Percentiles rank a stretch among this genome's conserved stretches.
phyloP scores from a whole-genome alignment of 495 filamentous ascomycete species.

The Xylaria palmicola region DNA sequence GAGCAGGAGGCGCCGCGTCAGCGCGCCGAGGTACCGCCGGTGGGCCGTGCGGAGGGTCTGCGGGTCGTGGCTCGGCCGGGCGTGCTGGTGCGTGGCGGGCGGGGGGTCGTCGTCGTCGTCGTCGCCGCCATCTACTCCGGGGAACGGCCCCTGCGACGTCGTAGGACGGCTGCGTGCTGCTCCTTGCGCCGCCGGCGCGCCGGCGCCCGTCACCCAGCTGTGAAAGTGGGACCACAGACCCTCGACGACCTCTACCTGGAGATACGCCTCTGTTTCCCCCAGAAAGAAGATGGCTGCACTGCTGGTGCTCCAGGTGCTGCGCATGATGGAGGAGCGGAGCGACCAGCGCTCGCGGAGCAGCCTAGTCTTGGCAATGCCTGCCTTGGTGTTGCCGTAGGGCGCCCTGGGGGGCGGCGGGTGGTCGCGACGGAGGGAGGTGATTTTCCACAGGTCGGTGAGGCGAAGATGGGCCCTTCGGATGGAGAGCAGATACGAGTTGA shows the following conservation, averaged over 20 bases:
- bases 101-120: background rate
- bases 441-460: slow-evolving; percentile 81
- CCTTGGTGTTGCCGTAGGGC: slow-evolving; percentile 57
- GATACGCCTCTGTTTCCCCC: slow-evolving; percentile 77
- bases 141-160: slow-evolving; percentile 1
- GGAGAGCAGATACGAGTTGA: slow-evolving; percentile 83
- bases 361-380: slow-evolving; percentile 54
- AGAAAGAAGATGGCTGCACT: slow-evolving; percentile 84
- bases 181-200: slow-evolving; percentile 19
- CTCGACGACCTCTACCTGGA: slow-evolving; percentile 85
- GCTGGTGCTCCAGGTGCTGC: slow-evolving; percentile 82
- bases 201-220: slow-evolving; percentile 41
- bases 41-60: slow-evolving; percentile 81
- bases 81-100: background rate
- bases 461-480: slow-evolving; percentile 79
- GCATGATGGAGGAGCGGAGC: slow-evolving; percentile 59
- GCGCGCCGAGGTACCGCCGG: slow-evolving; percentile 64
- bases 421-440: slow-evolving; percentile 69
- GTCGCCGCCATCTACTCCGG: background rate
- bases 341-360: slow-evolving; percentile 59
- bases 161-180: slow-evolving; percentile 15
- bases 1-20: slow-evolving; percentile 69
- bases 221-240: slow-evolving; percentile 71
- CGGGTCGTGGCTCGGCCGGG: slow-evolving; percentile 59
- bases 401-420: slow-evolving; percentile 68